Conservation (phyloP, 306 rosid species). For the Glycyrrhiza uralensis region DNA sequence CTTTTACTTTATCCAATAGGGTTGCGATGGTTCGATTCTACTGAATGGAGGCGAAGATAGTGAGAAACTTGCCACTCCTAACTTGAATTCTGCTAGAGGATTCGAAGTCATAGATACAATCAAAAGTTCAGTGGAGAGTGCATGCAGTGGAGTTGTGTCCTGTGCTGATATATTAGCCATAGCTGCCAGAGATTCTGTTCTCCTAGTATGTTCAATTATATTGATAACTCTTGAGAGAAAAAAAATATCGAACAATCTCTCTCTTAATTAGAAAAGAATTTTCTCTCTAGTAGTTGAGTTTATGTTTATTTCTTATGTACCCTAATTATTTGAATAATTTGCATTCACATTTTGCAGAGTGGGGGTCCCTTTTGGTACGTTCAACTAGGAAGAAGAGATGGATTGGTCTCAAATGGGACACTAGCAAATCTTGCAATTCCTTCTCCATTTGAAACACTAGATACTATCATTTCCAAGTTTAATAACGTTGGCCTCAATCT, state of each 20-base stretch:
- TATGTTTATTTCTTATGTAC: neutral
- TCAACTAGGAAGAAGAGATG: constrained; percentile 74
- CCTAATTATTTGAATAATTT: too few species aligned
- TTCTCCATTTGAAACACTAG: constrained; percentile 45
- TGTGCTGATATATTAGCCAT: constrained; percentile 79
- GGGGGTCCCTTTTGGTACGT: constrained; percentile 73
- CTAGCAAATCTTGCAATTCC: constrained; percentile 54
- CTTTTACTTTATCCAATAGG: constrained; percentile 34
- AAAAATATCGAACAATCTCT: neutral
- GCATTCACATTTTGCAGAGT: constrained; percentile 40
- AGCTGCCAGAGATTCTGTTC: constrained; percentile 73
- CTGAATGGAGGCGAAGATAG: constrained; percentile 44
- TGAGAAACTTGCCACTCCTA: constrained; percentile 62
- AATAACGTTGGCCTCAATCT: constrained; percentile 46
- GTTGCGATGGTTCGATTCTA: constrained; percentile 74
- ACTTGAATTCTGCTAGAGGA: constrained; percentile 66
- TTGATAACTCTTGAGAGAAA: neutral
- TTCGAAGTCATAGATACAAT: constrained; percentile 66
- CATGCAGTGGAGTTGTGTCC: constrained; percentile 71
- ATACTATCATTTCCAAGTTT: constrained; percentile 46
- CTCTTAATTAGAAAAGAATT: neutral
- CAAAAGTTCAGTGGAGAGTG: constrained; percentile 64
- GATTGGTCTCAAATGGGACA: constrained; percentile 44
- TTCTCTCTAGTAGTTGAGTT: too few species aligned
- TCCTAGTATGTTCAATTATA: constrained; percentile 43